phyloP scores from a whole-genome alignment of 2,329 filamentous ascomycete genomes.

The Cercospora sp. region DNA sequence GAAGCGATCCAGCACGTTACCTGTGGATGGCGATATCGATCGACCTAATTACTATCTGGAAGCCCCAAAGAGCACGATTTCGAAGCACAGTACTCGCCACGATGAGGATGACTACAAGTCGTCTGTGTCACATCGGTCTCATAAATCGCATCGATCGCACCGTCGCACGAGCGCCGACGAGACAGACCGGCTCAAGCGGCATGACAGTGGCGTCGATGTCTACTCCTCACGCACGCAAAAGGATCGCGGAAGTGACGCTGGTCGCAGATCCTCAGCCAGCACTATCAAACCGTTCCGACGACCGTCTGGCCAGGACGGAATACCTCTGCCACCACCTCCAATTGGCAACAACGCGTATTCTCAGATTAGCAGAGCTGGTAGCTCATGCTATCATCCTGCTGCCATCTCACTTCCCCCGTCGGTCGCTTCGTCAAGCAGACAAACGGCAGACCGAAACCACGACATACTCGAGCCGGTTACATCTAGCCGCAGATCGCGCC shows the following conservation, averaged over 20 bases:
- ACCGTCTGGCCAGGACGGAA: constrained; percentile 15
- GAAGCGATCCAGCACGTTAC: constrained; percentile 28
- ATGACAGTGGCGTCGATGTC: constrained; percentile 36
- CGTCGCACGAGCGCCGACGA: constrained; percentile 23
- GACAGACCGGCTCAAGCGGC: constrained; percentile 29
- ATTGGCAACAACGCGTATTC: constrained; percentile 18
- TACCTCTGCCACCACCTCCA: constrained; percentile 20
- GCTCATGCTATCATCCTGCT: constrained; percentile 30
- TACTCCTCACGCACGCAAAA: constrained; percentile 26
- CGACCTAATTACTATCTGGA: constrained; percentile 25
- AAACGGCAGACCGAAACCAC: neutral
- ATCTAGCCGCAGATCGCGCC: constrained; percentile 1
- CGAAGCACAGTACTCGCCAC: constrained; percentile 18
- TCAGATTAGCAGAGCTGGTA: constrained; percentile 18
- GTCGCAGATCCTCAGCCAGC: constrained; percentile 32
- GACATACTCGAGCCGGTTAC: neutral
- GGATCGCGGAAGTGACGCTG: constrained; percentile 24
- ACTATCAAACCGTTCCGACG: constrained; percentile 34
- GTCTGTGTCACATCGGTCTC: constrained; percentile 16
- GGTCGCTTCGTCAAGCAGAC: constrained; percentile 11
- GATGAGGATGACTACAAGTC: constrained; percentile 10
- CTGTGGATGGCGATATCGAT: constrained; percentile 20
- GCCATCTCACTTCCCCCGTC: constrained; percentile 29
- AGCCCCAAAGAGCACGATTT: constrained; percentile 25
- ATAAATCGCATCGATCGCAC: constrained; percentile 16